Evolutionary conservation across 371 early-diverging fungal genomes (phyloP), one percentile per base, ranked within the genome.

Genomic region (Dichotomocladium elegans): DNA sequence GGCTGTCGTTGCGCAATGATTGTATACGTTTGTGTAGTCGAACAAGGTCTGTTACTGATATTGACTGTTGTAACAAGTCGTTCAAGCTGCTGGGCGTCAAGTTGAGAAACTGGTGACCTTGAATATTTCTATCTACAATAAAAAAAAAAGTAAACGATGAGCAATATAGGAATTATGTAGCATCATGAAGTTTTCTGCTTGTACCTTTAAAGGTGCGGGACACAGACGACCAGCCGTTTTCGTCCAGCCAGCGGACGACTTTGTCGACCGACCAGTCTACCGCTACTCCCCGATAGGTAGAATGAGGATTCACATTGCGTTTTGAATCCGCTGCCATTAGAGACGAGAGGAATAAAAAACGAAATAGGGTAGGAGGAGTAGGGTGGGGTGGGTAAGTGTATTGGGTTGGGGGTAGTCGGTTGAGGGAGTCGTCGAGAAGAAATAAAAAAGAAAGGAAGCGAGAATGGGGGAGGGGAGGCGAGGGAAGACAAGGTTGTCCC

Each of bases 11-110:
- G 55, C 57, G 30, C 34, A 67, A 34, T 6, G 60, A 25, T 37
- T 63, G 61, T 24, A 73, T 64, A 12, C 57, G 49, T 33, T 62
- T 60, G 3, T 42, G 62, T 21, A 73, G 46, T 27, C 60, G 60
- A n/a, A 55, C 27, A 15, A 64, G 60, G 17, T 70, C 70, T n/a
- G 62, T 58, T 37, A 55, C 45, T 19, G 58, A 51, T 22, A 71
- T 43, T 25, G 57, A 53, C 51, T 58, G 26, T 28, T 50, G 58
- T 27, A 60, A 40, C 50, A 62, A 37, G 21, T 49, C 34, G 44
- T 49, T 54, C 10, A 54, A 28, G 27, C 57, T 58, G 21, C 29
- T 41, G 15, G 51, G 41, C 30, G 57, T 43, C 3, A 62, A 19
- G 29, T 54, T 40, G 17, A 62, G 37, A 37, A 62, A 62, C 3